Evolutionary conservation across 2,329 filamentous ascomycete species (phyloP).

Genomic region (Cercospora sp.): DNA sequence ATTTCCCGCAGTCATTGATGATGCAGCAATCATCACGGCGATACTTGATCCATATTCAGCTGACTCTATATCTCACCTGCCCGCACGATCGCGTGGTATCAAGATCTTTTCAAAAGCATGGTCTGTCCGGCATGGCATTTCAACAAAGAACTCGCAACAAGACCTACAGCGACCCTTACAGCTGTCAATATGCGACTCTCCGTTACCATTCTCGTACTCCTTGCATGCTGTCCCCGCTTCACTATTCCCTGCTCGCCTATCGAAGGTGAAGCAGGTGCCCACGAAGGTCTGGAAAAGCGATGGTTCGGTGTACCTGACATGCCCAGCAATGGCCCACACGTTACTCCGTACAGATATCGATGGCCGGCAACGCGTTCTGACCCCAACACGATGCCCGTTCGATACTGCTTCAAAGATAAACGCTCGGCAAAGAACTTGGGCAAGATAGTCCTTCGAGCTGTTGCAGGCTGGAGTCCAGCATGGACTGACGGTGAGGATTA

Average conservation of each 20-base stretch:
- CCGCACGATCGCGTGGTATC: not conserved
- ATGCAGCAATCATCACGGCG: not conserved
- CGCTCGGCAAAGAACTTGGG: conserved; percentile 23
- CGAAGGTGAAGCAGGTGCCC: not conserved
- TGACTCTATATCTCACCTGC: not conserved
- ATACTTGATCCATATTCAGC: not conserved
- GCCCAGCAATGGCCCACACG: not conserved
- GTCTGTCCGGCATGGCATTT: not conserved
- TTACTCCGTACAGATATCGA: conserved; percentile 14
- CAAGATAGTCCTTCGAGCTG: conserved; percentile 19
- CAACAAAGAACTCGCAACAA: not conserved
- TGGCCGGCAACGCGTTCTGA: conserved; percentile 23
- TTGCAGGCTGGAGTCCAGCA: conserved; percentile 25
- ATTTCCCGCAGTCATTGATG: not conserved
- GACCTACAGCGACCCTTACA: not conserved
- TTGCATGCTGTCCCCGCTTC: not conserved
- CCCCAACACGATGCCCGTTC: conserved; percentile 18
- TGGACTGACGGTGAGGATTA: not conserved
- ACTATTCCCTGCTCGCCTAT: not conserved
- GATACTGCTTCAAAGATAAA: conserved; percentile 28
- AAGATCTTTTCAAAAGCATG: not conserved
- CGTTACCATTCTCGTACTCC: not conserved
- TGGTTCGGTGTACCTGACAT: conserved; percentile 22
- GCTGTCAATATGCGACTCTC: not conserved
- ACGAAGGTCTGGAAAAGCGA: conserved; percentile 8